Evolutionary conservation across 768 basidiomycete genomes (phyloP).

Genomic region (Mycena leptocephala): DNA sequence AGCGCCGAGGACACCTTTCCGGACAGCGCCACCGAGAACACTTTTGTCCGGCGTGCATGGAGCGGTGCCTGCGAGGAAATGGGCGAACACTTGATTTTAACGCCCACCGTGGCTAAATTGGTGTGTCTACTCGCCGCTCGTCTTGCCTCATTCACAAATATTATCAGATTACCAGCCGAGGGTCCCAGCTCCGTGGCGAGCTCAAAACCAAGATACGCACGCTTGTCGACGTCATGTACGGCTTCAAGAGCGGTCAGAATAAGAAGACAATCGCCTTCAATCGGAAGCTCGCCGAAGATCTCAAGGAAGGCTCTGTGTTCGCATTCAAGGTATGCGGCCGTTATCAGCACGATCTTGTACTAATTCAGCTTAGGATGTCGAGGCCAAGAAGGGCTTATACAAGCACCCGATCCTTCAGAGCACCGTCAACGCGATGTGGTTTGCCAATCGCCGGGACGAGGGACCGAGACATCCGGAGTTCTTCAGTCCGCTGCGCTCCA

Average conservation of each 20-base stretch:
- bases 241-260: slow-evolving; percentile 31
- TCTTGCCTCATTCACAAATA: background rate
- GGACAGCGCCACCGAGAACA: slow-evolving; percentile 2
- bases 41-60: slow-evolving; percentile 21
- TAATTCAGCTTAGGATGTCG: background rate
- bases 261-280: slow-evolving; percentile 16
- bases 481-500: slow-evolving; percentile 35
- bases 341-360: background rate
- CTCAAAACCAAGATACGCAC: slow-evolving; percentile 38
- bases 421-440: slow-evolving; percentile 36
- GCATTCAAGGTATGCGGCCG: background rate
- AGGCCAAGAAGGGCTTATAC: slow-evolving; percentile 33
- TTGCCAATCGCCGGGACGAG: background rate
- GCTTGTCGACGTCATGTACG: slow-evolving; percentile 28
- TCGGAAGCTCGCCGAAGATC: background rate
- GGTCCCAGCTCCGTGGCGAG: slow-evolving; percentile 39
- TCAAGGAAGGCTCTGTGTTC: background rate
- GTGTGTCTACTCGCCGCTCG: slow-evolving; percentile 1
- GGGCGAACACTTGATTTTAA: background rate
- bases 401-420: slow-evolving; percentile 35
- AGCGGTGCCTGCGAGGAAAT: background rate
- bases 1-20: slow-evolving; percentile 22
- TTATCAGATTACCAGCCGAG: slow-evolving; percentile 34
- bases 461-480: background rate
- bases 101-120: slow-evolving; percentile 18